phyloP scores from a whole-genome alignment of 306 rosid species.

The Cucurbita argyrosperma region DNA sequence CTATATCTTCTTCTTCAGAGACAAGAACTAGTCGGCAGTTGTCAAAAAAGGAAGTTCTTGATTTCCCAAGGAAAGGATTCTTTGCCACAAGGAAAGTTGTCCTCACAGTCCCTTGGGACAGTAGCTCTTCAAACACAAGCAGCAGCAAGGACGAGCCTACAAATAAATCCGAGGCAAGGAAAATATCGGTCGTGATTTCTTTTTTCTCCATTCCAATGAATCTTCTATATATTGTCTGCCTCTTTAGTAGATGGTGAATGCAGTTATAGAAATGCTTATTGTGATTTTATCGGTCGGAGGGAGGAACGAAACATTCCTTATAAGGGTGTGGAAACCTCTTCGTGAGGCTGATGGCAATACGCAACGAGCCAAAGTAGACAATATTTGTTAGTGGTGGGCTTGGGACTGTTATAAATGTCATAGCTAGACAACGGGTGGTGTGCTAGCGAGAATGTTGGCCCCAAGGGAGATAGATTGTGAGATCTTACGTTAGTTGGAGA shows the following conservation, averaged over 20 bases:
- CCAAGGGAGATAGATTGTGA: no score
- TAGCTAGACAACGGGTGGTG: no score
- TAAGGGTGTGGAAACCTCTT: no score
- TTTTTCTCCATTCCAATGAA: background rate
- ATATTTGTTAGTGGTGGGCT: no score
- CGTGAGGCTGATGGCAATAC: no score
- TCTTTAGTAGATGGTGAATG: background rate
- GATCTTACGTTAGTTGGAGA: no score
- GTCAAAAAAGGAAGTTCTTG: constrained; percentile 13
- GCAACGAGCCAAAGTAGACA: no score
- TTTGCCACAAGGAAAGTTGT: constrained; percentile 11
- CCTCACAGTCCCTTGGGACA: constrained; percentile 21
- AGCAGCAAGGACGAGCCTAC: constrained; percentile 28
- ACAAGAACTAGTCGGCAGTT: constrained; percentile 12
- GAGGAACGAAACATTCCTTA: no score
- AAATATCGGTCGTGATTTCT: background rate
- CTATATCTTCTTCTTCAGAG: constrained; percentile 20
- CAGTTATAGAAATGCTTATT: background rate
- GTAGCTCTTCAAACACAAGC: constrained; percentile 42
- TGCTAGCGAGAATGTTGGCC: no score
- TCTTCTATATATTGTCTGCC: background rate
- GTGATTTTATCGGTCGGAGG: no score
- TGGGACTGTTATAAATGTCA: no score
- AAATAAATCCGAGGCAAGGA: constrained; percentile 44
- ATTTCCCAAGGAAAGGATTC: constrained; percentile 21